Evolutionary conservation across 2,329 filamentous ascomycete species (phyloP).

Genomic region (Trichothecium roseum): DNA sequence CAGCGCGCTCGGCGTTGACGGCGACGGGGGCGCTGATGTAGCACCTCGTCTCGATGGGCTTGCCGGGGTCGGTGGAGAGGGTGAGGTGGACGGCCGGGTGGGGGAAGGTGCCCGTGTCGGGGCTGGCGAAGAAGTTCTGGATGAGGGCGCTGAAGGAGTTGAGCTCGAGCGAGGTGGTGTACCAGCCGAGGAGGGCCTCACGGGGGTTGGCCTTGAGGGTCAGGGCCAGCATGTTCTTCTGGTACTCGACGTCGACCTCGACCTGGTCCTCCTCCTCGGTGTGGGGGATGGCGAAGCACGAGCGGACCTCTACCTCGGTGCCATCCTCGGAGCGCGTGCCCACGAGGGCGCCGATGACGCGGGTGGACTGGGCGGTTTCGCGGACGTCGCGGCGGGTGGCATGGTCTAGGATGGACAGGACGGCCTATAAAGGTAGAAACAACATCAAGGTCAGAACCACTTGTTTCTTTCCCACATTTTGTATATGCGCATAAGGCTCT

Average conservation of each 20-base stretch:
- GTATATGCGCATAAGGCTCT: not conserved
- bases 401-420: slow-evolving; percentile 82
- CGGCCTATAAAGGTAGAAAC: slow-evolving; percentile 35
- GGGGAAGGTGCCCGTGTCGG: slow-evolving; percentile 93
- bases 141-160: slow-evolving; percentile 96
- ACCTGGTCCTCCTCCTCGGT: slow-evolving; percentile 98
- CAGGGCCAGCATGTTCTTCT: slow-evolving; percentile 96
- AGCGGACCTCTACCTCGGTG: slow-evolving; percentile 89
- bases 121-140: slow-evolving; percentile 98
- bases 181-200: slow-evolving; percentile 94
- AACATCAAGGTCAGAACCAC: slow-evolving; percentile 20
- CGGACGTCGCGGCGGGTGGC: slow-evolving; percentile 72
- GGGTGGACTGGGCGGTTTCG: slow-evolving; percentile 68
- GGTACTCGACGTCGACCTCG: slow-evolving; percentile 99
- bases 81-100: slow-evolving; percentile 97
- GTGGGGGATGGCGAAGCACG: slow-evolving; percentile 95
- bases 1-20: slow-evolving; percentile 86
- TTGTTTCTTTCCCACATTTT: not conserved
- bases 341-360: slow-evolving; percentile 92
- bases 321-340: slow-evolving; percentile 93
- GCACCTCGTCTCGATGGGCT: slow-evolving; percentile 80
- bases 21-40: slow-evolving; percentile 96
- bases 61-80: slow-evolving; percentile 78
- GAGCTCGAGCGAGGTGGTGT: slow-evolving; percentile 91
- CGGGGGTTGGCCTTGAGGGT: slow-evolving; percentile 90